Percentiles rank a stretch among this genome's conserved stretches.
Conservation (phyloP, 2,329 filamentous ascomycete species). For the Pseudopyricularia cyperi region DNA sequence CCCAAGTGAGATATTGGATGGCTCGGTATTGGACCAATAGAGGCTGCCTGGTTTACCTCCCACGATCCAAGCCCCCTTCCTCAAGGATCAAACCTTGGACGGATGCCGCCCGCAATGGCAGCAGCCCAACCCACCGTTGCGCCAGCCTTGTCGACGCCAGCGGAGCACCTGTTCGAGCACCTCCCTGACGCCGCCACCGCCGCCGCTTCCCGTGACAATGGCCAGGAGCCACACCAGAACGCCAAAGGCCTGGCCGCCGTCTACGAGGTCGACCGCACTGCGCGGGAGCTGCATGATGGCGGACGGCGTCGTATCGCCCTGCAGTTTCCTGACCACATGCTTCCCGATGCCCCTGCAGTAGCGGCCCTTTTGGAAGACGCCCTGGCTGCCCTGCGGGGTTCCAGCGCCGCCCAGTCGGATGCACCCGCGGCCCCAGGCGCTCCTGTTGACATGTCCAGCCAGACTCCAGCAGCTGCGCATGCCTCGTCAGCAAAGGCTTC, state of each 20-base stretch:
- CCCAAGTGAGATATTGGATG: not conserved
- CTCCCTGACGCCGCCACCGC: slow-evolving; percentile 25
- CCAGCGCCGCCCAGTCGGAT: not conserved
- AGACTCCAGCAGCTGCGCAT: not conserved
- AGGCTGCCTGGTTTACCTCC: not conserved
- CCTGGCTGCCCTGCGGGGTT: slow-evolving; percentile 12
- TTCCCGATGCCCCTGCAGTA: slow-evolving; percentile 71
- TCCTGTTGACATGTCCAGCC: not conserved
- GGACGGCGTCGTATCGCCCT: slow-evolving; percentile 68
- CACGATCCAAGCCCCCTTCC: not conserved
- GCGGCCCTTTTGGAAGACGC: slow-evolving; percentile 45
- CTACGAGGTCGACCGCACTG: slow-evolving; percentile 78
- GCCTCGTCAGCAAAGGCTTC: not conserved
- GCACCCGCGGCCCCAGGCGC: not conserved
- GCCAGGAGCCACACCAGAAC: slow-evolving; percentile 19
- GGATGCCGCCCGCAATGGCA: not conserved
- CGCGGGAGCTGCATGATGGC: slow-evolving; percentile 58
- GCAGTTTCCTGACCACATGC: slow-evolving; percentile 94
- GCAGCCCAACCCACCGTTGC: slow-evolving; percentile 33
- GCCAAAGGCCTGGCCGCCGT: slow-evolving; percentile 61
- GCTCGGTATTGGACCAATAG: not conserved
- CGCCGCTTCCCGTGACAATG: slow-evolving; percentile 12
- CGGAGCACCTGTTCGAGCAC: slow-evolving; percentile 44
- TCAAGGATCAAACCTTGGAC: no score
- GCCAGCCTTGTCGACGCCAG: slow-evolving; percentile 51